Base-by-base conservation (phyloP, 1,284 basidiomycete species). In the Rhodotorula sp. region DNA sequence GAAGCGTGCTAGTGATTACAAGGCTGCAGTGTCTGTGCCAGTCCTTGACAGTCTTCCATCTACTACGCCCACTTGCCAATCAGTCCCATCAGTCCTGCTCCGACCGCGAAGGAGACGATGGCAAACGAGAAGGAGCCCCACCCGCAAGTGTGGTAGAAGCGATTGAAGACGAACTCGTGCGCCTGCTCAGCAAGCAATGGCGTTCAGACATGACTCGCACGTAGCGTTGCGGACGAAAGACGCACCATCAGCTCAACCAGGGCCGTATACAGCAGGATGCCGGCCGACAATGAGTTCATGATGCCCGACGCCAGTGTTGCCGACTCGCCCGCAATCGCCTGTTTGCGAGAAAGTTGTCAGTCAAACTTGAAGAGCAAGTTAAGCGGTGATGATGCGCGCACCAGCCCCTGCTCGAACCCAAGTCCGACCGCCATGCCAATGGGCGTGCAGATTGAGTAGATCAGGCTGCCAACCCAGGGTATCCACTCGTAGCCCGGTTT, bases 341-440 rank as follows among this genome's bases (percentile, higher is more conserved):
- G 48, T 27, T 23, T 12, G 25, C 53, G n/a, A 34, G 34, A 34
- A 5, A 34, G 2, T 54, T 16, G 27, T 56, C 55, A 41, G 23
- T 42, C 4, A 3, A 13, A 4, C 13, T 19, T 17, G 21, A 42
- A 17, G 23, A 8, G 19, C 25, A 1, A 1, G 1, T 25, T 7
- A 46, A 4, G 23, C 56, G 9, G 45, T 66, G 84, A 81, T 1
- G 21, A 44, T 3, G 34, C 34, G 25, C 64, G 34, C n/a, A 67
- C 71, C 21, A 74, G 58, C 4, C 67, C 63, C 49, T 71, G 64
- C 68, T 91, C 85, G 21, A 92, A 85, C 19, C 92, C 93, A 50
- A 97, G 87, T 7, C 95, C 95, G 57, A 85, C 86, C 1, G 93
- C 92, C 75, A 97, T 90, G n/a, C 91, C 91, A 50, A 93, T 75